Evolutionary conservation across 139 green algal species (phyloP).

Genomic region (Volvox reticuliferus): DNA sequence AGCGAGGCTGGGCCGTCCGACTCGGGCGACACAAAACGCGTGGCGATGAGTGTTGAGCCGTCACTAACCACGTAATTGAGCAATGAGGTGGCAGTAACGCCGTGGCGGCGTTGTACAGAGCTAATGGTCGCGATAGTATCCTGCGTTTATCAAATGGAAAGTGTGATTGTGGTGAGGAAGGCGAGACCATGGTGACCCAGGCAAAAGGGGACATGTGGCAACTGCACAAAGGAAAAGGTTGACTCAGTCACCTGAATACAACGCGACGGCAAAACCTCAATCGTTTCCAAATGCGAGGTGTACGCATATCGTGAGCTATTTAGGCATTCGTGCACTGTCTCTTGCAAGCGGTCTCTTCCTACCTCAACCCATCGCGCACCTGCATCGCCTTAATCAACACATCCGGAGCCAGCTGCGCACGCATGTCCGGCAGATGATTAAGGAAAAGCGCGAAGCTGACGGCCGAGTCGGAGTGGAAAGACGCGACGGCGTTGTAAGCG

Average conservation of each 20-base stretch:
- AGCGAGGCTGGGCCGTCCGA: conserved; percentile 79
- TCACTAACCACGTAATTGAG: conserved; percentile 96
- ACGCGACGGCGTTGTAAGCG: conserved; percentile 92
- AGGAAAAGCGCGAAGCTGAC: conserved; percentile 95
- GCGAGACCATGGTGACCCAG: too few relatives aligned
- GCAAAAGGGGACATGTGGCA: too few relatives aligned
- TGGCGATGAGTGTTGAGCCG: conserved; percentile 87
- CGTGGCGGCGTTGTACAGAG: conserved; percentile 64
- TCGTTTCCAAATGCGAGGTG: too few relatives aligned
- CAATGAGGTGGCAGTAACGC: conserved; percentile 76
- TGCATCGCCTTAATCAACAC: conserved; percentile 86
- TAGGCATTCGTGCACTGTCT: too few relatives aligned
- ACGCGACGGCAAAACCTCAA: too few relatives aligned
- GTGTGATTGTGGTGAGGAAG: too few relatives aligned
- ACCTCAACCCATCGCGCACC: conserved; percentile 43
- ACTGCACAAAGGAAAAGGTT: too few relatives aligned
- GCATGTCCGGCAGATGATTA: conserved; percentile 83
- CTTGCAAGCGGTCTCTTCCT: neutral
- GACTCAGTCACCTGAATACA: too few relatives aligned
- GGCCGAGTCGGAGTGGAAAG: conserved; percentile 94
- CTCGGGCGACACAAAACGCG: conserved; percentile 82
- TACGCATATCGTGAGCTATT: too few relatives aligned
- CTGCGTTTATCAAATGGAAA: conserved; percentile 34
- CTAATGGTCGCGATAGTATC: conserved; percentile 69
- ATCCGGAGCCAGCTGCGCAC: conserved; percentile 72